Conservation (phyloP, 495 filamentous ascomycete genomes). For the Neurospora sp. region DNA sequence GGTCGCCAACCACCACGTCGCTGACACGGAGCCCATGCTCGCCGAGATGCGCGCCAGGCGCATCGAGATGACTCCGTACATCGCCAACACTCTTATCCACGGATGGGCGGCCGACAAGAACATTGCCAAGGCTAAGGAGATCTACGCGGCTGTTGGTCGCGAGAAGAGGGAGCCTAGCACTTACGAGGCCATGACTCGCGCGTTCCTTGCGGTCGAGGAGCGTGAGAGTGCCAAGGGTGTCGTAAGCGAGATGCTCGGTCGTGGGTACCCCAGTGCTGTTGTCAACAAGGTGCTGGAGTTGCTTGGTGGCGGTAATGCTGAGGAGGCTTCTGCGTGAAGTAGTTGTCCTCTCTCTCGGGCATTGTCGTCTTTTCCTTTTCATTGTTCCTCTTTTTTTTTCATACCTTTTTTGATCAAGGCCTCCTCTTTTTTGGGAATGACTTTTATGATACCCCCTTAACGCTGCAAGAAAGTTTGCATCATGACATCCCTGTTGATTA, state of each 20-base stretch:
- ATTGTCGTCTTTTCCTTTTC: not conserved
- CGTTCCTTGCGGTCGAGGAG: conserved; percentile 76
- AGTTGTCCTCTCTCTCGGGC: not conserved
- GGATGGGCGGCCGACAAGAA: conserved; percentile 85
- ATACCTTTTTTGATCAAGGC: not conserved
- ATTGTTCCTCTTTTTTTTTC: not conserved
- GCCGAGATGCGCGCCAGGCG: conserved; percentile 57
- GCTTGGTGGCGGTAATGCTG: conserved; percentile 52
- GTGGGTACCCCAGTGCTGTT: conserved; percentile 87
- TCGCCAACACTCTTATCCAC: conserved; percentile 97
- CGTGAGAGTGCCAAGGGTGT: conserved; percentile 60
- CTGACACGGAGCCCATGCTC: conserved; percentile 64
- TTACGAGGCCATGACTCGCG: conserved; percentile 98
- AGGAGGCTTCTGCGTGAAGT: conserved; percentile 6
- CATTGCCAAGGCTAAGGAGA: conserved; percentile 62
- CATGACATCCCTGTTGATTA: not conserved
- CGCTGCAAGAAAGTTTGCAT: conserved; percentile 1
- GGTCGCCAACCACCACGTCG: conserved; percentile 84
- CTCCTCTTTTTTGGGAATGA: conserved; percentile 1
- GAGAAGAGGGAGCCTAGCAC: conserved; percentile 88
- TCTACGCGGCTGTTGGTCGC: conserved; percentile 65
- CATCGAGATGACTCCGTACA: conserved; percentile 90
- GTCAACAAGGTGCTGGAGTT: conserved; percentile 86
- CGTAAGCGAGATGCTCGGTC: conserved; percentile 80
- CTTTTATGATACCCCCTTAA: not conserved